Evolutionary conservation across 768 basidiomycete genomes (phyloP).

Genomic region (Leccinum fibrillosum): DNA sequence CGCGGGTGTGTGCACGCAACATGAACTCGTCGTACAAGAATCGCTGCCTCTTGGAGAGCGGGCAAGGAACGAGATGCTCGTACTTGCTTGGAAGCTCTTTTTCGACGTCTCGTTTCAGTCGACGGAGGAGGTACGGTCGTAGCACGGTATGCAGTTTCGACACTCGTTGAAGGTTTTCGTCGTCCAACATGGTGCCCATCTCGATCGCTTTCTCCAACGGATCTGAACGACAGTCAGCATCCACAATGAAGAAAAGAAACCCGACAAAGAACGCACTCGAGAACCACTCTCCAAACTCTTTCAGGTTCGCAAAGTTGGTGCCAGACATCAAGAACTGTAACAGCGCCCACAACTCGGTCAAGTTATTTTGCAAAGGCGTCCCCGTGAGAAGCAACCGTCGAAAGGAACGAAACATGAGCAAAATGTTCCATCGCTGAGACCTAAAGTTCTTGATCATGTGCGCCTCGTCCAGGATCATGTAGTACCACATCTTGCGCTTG

Average conservation of each 20-base stretch:
- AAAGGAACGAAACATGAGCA: slow-evolving; percentile 85
- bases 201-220: slow-evolving; percentile 94
- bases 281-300: slow-evolving; percentile 96
- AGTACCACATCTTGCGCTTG: slow-evolving; percentile 92
- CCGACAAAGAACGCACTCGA: slow-evolving; percentile 60
- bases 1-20: slow-evolving; percentile 78
- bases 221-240: slow-evolving; percentile 46
- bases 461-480: slow-evolving; percentile 94
- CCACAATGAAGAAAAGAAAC: not conserved
- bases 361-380: slow-evolving; percentile 94
- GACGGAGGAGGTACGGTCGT: slow-evolving; percentile 92
- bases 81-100: slow-evolving; percentile 92
- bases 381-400: slow-evolving; percentile 90
- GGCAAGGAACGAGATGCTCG: slow-evolving; percentile 86
- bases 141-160: slow-evolving; percentile 89
- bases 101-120: slow-evolving; percentile 98
- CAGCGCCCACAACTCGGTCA: slow-evolving; percentile 93
- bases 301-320: slow-evolving; percentile 83
- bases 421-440: slow-evolving; percentile 88
- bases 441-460: slow-evolving; percentile 99
- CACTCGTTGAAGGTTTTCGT: slow-evolving; percentile 82
- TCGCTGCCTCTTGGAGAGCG: slow-evolving; percentile 88
- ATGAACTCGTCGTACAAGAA: slow-evolving; percentile 97
- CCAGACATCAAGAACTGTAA: slow-evolving; percentile 93
- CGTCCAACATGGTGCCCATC: slow-evolving; percentile 69